Conservation (phyloP, 495 filamentous ascomycete species). For the Aspergillus hancockii region DNA sequence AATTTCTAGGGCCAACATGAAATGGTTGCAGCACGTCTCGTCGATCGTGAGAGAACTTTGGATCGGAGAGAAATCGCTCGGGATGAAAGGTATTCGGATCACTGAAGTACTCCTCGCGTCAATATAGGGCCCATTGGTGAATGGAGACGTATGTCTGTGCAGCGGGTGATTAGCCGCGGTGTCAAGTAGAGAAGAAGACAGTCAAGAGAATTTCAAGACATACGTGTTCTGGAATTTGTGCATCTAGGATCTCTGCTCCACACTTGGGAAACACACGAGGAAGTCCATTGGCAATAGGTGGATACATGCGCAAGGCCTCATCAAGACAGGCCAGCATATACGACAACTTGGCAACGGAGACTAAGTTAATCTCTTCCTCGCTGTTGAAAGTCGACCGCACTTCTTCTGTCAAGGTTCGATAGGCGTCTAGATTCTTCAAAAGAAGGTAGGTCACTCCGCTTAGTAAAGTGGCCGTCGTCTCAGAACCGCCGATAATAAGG, state of each 20-base stretch:
- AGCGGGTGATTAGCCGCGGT: slow-evolving; percentile 10
- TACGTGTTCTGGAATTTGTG: slow-evolving; percentile 41
- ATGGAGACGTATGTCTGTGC: slow-evolving; percentile 49
- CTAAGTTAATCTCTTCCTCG: slow-evolving; percentile 56
- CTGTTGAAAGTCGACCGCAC: slow-evolving; percentile 50
- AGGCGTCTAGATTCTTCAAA: slow-evolving; percentile 39
- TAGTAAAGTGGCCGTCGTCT: slow-evolving; percentile 62
- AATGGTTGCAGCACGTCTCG: slow-evolving; percentile 56
- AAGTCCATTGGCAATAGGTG: slow-evolving; percentile 51
- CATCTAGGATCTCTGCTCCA: slow-evolving; percentile 48
- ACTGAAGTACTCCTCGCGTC: slow-evolving; percentile 45
- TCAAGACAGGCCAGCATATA: slow-evolving; percentile 59
- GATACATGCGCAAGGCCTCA: slow-evolving; percentile 60
- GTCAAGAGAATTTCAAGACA: not conserved
- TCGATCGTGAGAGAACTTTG: slow-evolving; percentile 41
- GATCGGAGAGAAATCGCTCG: slow-evolving; percentile 48
- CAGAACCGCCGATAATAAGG: slow-evolving; percentile 56
- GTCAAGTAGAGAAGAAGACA: not conserved
- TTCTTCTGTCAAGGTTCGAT: slow-evolving; percentile 42
- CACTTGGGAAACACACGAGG: slow-evolving; percentile 45
- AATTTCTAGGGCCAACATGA: slow-evolving; percentile 57
- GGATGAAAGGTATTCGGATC: slow-evolving; percentile 49
- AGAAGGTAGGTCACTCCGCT: slow-evolving; percentile 55
- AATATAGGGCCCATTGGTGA: slow-evolving; percentile 50
- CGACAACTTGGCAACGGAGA: slow-evolving; percentile 42